Base-by-base conservation (phyloP, 2,329 filamentous ascomycete species). In the Trichophyton mentagrophytes region DNA sequence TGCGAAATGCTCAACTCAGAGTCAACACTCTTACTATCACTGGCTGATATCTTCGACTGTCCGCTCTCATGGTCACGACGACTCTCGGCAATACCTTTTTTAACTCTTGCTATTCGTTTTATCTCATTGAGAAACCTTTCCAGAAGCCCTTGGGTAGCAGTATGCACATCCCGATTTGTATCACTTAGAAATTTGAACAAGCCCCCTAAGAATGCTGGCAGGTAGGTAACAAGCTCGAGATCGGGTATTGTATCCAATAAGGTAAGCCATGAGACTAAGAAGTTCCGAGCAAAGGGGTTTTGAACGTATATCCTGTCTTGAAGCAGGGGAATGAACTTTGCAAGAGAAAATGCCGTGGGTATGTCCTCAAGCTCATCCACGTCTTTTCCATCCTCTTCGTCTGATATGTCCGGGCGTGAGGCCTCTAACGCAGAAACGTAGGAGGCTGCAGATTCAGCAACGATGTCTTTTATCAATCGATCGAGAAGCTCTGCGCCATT, bases 401-500 rank as follows among this genome's bases (percentile, higher is more conserved):
- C 77, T 55, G 83, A 81, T 57, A 44, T 42, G 1, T 40, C 40
- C 13, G 33, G 55, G 9, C 36, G 55, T 1, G 82, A 76, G 38
- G 81, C 77, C 65, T 95, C 87, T 25, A 99, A 78, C 8, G 96
- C 83, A 0, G 93, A 97, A 5, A 97, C 86, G 72, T 99, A 99
- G 3, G 90, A 93, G 49, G 92, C 89, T 13, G 92, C 91, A 4
- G 91, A 96, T 74, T 97, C 92, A 1, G 91, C 88, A 2, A 97
- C 90, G 63, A 97, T 96, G 68, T 97, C 91, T 74, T 96, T 96
- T 69, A 99, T 86, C 56, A 99, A 81, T 33, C 93, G 88, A 74
- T 99, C 93, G 7, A 99, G 81, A 57, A 99, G 81, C 72, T 99
- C 93, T 22, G 93, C 93, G 30, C 93, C 93, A 70, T 99, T 99